These are phyloP conservation scores for Xerocomus potaroensis DNA, from an alignment of 768 basidiomycete species.

Conservation along the genomic window DNA sequence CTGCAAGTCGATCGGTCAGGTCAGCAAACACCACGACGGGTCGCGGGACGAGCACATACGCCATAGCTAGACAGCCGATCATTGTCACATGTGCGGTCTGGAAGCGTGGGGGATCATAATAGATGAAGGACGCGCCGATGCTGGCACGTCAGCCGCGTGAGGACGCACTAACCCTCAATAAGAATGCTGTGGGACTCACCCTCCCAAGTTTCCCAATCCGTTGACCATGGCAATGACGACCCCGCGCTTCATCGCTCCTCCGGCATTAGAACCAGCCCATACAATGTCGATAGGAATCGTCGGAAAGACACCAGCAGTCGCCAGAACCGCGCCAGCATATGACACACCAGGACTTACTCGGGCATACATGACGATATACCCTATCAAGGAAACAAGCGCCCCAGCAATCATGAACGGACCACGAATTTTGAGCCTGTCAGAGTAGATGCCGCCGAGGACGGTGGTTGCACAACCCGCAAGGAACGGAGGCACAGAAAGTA, in stretches of 20 bases:
- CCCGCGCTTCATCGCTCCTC: not conserved
- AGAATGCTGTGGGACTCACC: not conserved
- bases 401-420: not conserved
- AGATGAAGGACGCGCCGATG: not conserved
- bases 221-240: constrained; percentile 1
- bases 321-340: not conserved
- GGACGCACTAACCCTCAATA: not conserved
- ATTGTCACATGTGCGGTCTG: not conserved
- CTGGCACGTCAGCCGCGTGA: too few relatives aligned
- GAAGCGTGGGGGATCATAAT: not conserved
- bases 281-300: not conserved
- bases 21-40: not conserved
- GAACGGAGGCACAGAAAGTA: constrained; percentile 2
- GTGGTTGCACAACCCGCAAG: not conserved
- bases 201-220: not conserved
- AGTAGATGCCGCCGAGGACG: not conserved
- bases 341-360: not conserved
- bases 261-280: not conserved
- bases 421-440: not conserved
- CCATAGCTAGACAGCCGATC: not conserved
- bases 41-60: not conserved
- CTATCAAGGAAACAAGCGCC: not conserved
- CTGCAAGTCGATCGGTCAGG: not conserved
- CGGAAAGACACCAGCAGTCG: not conserved
- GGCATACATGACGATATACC: not conserved